Conservation (phyloP, 441 rosid species). For the Jatropha multifida region DNA sequence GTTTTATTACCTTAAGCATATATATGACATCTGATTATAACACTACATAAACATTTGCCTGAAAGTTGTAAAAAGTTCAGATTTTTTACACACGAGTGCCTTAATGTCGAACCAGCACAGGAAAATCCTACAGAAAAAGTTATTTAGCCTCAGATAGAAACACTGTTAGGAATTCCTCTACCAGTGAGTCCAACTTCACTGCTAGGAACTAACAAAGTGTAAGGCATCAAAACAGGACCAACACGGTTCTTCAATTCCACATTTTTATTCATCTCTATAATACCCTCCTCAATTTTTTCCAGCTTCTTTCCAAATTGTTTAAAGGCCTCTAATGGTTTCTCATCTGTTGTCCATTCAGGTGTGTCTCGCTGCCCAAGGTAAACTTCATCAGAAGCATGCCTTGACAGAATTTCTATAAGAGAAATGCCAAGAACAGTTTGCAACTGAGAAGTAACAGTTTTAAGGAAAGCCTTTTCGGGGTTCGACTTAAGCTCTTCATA, state of each 20-base stretch:
- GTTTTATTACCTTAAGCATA: not conserved
- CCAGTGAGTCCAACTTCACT: conserved; percentile 49
- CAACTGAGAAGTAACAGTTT: conserved; percentile 53
- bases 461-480: conserved; percentile 50
- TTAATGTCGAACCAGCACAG: not conserved
- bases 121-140: not conserved
- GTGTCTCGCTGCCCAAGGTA: conserved; percentile 62
- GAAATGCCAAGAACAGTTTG: conserved; percentile 57
- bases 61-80: not conserved
- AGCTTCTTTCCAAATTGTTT: conserved; percentile 48
- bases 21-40: not conserved
- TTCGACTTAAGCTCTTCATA: conserved; percentile 47
- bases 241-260: conserved; percentile 36
- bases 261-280: conserved; percentile 34
- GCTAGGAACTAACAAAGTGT: conserved; percentile 42
- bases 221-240: conserved; percentile 48
- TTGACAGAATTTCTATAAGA: conserved; percentile 57
- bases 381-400: conserved; percentile 60
- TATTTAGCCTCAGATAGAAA: conserved; percentile 31
- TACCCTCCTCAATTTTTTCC: conserved; percentile 34
- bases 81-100: not conserved
- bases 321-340: conserved; percentile 43
- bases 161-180: conserved; percentile 52
- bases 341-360: conserved; percentile 57
- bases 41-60: not conserved